Conservation (phyloP, 176 grass and related monocot genomes). For the Carex kokanica region DNA sequence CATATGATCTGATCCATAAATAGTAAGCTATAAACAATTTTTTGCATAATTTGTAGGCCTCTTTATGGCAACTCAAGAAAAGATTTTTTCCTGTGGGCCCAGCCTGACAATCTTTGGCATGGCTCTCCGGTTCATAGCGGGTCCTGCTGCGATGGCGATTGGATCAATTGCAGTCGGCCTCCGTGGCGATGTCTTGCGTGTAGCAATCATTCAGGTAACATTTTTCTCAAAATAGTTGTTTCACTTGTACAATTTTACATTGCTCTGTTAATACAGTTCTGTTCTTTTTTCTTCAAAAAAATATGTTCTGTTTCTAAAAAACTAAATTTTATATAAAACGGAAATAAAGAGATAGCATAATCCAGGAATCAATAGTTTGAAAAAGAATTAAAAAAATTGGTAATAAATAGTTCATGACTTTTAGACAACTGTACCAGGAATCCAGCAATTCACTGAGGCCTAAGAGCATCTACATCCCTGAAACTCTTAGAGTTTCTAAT, state of each 20-base stretch:
- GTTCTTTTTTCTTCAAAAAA: no score
- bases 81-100: slow-evolving; percentile 64
- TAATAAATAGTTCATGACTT: no score
- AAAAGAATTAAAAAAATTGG: no score
- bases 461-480: no score
- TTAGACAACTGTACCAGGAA: no score
- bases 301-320: neutral
- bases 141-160: slow-evolving; percentile 64
- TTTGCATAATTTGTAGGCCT: slow-evolving; percentile 43
- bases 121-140: slow-evolving; percentile 56
- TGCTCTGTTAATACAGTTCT: neutral
- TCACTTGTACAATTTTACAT: neutral
- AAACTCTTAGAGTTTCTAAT: no score
- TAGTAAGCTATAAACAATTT: neutral
- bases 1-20: neutral
- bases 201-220: slow-evolving; percentile 79
- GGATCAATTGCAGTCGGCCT: slow-evolving; percentile 72
- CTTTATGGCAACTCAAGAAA: slow-evolving; percentile 93
- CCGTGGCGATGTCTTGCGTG: slow-evolving; percentile 63
- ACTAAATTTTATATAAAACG: neutral
- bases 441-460: neutral
- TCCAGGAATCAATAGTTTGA: neutral
- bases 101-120: slow-evolving; percentile 55
- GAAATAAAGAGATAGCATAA: neutral
- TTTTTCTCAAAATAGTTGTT: neutral